Conservation (phyloP, 768 basidiomycete species). For the Amanita polypyramis region DNA sequence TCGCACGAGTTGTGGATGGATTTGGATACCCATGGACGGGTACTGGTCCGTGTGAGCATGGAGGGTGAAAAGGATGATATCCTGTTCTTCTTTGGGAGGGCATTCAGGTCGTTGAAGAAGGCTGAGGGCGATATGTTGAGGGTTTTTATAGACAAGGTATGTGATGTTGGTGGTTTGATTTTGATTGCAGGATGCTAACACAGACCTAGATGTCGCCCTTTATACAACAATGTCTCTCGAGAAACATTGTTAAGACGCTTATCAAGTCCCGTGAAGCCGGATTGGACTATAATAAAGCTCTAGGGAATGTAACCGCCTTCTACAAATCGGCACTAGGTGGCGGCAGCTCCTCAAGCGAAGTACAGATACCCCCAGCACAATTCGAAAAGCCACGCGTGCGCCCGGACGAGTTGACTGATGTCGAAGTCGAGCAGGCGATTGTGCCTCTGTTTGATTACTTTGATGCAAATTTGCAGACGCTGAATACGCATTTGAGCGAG, state of each 20-base stretch:
- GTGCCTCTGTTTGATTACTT: constrained; percentile 92
- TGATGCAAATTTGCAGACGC: constrained; percentile 82
- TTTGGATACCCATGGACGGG: constrained; percentile 75
- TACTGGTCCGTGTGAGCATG: constrained; percentile 89
- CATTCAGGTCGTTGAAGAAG: constrained; percentile 86
- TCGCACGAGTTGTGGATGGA: constrained; percentile 90
- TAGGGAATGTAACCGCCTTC: constrained; percentile 73
- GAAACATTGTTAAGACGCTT: constrained; percentile 64
- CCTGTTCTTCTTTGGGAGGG: constrained; percentile 94
- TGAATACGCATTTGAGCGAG: constrained; percentile 81
- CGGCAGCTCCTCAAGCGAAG: constrained; percentile 44
- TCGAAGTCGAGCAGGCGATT: constrained; percentile 92
- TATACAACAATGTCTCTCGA: constrained; percentile 79
- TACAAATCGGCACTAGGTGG: constrained; percentile 67
- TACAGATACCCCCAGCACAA: constrained; percentile 66
- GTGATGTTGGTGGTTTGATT: constrained; percentile 10
- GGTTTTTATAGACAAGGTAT: constrained; percentile 93
- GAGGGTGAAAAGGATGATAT: constrained; percentile 98
- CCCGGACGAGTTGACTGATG: constrained; percentile 78
- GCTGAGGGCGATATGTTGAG: constrained; percentile 94
- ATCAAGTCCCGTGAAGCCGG: constrained; percentile 48
- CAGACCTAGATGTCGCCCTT: constrained; percentile 79
- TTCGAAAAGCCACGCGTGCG: constrained; percentile 69
- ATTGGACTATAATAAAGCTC: constrained; percentile 83
- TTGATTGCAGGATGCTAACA: neutral